Conservation (phyloP, 176 grass and related monocot species). For the Carex littledalei region DNA sequence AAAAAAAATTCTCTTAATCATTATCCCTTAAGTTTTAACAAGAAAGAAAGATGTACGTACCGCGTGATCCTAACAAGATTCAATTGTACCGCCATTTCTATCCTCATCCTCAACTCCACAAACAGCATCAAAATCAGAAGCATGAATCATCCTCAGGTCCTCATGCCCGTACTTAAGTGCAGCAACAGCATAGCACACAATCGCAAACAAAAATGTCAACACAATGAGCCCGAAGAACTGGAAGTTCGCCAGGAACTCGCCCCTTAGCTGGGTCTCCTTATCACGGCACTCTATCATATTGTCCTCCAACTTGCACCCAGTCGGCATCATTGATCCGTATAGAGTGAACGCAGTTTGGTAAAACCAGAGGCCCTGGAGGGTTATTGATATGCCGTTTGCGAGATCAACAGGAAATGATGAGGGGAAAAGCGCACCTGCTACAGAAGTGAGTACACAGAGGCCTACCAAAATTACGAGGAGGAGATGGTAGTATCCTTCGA, state of each 20-base stretch:
- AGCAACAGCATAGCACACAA: slow-evolving; percentile 45
- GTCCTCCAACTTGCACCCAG: slow-evolving; percentile 42
- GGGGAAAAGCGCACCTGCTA: slow-evolving; percentile 61
- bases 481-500: slow-evolving; percentile 95
- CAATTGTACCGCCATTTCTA: neutral
- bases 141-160: slow-evolving; percentile 33
- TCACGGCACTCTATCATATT: slow-evolving; percentile 35
- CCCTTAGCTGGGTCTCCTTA: slow-evolving; percentile 45
- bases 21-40: neutral
- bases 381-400: slow-evolving; percentile 35
- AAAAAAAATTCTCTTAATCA: neutral
- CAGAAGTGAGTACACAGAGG: slow-evolving; percentile 43
- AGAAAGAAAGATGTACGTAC: neutral
- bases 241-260: slow-evolving; percentile 55
- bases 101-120: neutral
- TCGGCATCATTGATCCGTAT: slow-evolving; percentile 73
- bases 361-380: slow-evolving; percentile 94
- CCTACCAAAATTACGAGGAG: slow-evolving; percentile 63
- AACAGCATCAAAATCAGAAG: slow-evolving; percentile 17
- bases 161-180: slow-evolving; percentile 32
- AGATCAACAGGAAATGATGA: slow-evolving; percentile 56
- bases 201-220: slow-evolving; percentile 37
- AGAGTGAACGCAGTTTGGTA: slow-evolving; percentile 92
- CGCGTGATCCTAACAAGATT: neutral
- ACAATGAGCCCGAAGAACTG: slow-evolving; percentile 57